Evolutionary conservation across 129 eudicot species (phyloP).

Genomic region (Lactuca sativa): DNA sequence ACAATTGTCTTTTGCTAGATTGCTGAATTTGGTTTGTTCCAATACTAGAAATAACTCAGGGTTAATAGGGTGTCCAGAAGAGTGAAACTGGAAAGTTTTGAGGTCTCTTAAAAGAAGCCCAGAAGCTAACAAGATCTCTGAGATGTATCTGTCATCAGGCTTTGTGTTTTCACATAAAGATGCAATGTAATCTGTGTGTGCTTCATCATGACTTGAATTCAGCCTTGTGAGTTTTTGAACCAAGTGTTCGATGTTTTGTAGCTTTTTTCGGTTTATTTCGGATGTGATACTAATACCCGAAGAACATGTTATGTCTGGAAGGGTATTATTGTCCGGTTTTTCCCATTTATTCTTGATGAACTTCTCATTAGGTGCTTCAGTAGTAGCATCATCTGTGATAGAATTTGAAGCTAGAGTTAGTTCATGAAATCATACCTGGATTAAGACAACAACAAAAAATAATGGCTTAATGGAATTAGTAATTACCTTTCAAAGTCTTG

Average conservation of each 20-base stretch:
- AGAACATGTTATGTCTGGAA: constrained; percentile 21
- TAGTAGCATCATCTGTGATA: constrained; percentile 46
- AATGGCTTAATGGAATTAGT: not conserved
- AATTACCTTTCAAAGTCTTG: constrained; percentile 50
- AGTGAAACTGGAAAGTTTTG: constrained; percentile 70
- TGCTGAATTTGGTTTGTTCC: constrained; percentile 84
- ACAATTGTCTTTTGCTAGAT: constrained; percentile 37
- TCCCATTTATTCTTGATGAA: constrained; percentile 29
- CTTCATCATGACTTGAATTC: constrained; percentile 78
- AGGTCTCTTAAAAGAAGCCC: constrained; percentile 93
- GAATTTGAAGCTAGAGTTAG: constrained; percentile 6
- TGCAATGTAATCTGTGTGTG: constrained; percentile 82
- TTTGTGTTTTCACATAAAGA: constrained; percentile 79
- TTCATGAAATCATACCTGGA: not conserved
- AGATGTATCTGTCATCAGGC: constrained; percentile 78
- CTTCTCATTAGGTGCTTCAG: constrained; percentile 5
- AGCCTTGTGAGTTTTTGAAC: constrained; percentile 75
- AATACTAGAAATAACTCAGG: constrained; percentile 79
- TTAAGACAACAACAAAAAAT: too few relatives aligned
- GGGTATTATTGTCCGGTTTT: constrained; percentile 32
- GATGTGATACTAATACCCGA: constrained; percentile 39
- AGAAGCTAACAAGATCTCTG: constrained; percentile 85
- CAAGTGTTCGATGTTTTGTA: constrained; percentile 69
- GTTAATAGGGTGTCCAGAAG: constrained; percentile 84
- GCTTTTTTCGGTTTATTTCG: constrained; percentile 64